phyloP scores from a whole-genome alignment of 768 basidiomycete species.

The Boletus pseudo-olivaceus region DNA sequence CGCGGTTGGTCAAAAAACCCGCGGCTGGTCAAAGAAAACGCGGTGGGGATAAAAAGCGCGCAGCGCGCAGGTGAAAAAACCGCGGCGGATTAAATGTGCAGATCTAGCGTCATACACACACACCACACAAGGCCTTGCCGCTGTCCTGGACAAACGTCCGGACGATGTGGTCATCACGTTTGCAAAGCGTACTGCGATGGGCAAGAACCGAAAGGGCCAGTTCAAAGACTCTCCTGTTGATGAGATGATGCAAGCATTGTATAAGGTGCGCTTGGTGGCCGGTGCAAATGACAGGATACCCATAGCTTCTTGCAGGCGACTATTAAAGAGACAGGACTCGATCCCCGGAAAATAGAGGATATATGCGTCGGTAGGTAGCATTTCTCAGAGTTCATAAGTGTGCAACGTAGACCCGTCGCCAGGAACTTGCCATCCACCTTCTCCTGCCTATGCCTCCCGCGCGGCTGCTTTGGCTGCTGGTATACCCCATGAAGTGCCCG shows the following conservation, averaged over 20 bases:
- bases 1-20: too few species aligned
- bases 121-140: slow-evolving; percentile 39
- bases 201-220: slow-evolving; percentile 86
- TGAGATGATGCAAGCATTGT: slow-evolving; percentile 76
- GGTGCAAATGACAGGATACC: not conserved
- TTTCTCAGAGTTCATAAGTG: not conserved
- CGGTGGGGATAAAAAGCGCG: too few species aligned
- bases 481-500: slow-evolving; percentile 81
- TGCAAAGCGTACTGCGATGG: slow-evolving; percentile 86
- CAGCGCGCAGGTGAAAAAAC: too few species aligned
- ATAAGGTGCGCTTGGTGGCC: slow-evolving; percentile 52
- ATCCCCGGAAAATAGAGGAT: slow-evolving; percentile 72
- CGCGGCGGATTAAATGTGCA: too few species aligned
- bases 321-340: slow-evolving; percentile 59
- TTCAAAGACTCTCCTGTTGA: slow-evolving; percentile 87
- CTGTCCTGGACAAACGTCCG: slow-evolving; percentile 63
- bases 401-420: not conserved
- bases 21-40: too few species aligned
- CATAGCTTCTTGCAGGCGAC: slow-evolving; percentile 47
- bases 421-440: slow-evolving; percentile 85
- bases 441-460: slow-evolving; percentile 76
- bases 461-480: slow-evolving; percentile 88
- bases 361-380: slow-evolving; percentile 70
- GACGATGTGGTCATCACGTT: slow-evolving; percentile 90
- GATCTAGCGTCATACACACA: too few species aligned